Percentiles rank a stretch among this genome's conserved stretches.
phyloP scores from a whole-genome alignment of 1,139 yeast genomes.

The Suhomyces panamericanus region DNA sequence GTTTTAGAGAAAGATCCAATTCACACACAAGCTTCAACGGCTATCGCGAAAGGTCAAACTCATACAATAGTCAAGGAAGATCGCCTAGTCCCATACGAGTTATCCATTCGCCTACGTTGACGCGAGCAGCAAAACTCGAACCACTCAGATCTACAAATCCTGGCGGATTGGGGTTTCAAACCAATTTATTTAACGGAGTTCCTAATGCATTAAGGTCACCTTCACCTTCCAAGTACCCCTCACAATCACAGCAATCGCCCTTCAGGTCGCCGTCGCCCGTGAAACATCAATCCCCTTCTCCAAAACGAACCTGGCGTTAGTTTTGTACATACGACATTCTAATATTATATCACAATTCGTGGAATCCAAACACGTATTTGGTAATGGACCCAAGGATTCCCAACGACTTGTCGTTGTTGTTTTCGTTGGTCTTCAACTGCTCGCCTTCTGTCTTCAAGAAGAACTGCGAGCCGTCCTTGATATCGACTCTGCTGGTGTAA shows the following conservation, averaged over 20 bases:
- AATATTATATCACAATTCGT: constrained; percentile 33
- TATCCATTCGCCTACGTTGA: constrained; percentile 8
- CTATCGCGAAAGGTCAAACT: constrained; percentile 8
- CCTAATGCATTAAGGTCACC: constrained; percentile 12
- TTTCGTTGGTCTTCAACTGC: constrained; percentile 13
- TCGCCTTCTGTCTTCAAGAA: constrained; percentile 32
- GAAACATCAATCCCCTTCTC: constrained; percentile 12
- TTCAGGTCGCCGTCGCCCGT: constrained; percentile 15
- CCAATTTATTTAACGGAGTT: constrained; percentile 3
- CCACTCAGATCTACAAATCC: constrained; percentile 4
- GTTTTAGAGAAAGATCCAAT: constrained; percentile 5
- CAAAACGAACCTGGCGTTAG: constrained; percentile 9
- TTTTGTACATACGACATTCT: constrained; percentile 1
- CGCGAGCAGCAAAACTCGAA: constrained; percentile 6
- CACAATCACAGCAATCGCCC: constrained; percentile 9
- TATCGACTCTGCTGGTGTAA: constrained; percentile 32
- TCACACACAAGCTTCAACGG: constrained; percentile 6
- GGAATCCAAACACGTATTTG: constrained; percentile 46
- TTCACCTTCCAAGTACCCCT: constrained; percentile 13
- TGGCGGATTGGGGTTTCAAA: constrained; percentile 3
- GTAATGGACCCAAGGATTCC: constrained; percentile 37
- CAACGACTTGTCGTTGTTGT: constrained; percentile 29
- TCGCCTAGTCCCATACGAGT: constrained; percentile 13
- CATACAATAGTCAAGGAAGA: constrained; percentile 5
- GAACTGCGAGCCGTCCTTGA: constrained; percentile 44